A percentile compares a stretch with the other conserved stretches of the same genome.
phyloP scores from a whole-genome alignment of 306 rosid genomes.

The Nissolia schottii region DNA sequence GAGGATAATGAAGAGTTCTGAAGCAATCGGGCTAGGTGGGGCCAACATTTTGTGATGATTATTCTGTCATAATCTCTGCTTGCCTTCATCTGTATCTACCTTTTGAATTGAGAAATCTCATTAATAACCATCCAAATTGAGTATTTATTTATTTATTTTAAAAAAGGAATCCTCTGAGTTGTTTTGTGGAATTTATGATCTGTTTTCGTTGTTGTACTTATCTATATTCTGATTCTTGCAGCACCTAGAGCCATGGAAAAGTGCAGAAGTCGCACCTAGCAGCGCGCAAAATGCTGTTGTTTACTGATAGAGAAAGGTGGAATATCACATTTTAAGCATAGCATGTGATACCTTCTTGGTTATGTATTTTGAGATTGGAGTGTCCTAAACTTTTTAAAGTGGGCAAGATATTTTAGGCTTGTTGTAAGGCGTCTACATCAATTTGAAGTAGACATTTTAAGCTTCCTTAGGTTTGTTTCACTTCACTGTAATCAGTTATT shows the following conservation, averaged over 20 bases:
- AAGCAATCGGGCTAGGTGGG: slow-evolving; percentile 90
- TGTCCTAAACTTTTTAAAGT: slow-evolving; percentile 36
- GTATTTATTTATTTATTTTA: no score
- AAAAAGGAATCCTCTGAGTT: no score
- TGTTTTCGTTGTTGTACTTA: background rate
- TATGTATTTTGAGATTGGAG: slow-evolving; percentile 38
- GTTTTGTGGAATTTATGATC: background rate
- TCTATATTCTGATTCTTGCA: slow-evolving; percentile 33
- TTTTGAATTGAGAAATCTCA: background rate
- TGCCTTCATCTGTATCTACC: background rate
- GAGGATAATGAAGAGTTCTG: slow-evolving; percentile 98
- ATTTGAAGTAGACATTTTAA: slow-evolving; percentile 26
- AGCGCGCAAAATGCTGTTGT: background rate
- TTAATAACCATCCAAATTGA: background rate
- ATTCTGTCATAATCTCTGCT: background rate
- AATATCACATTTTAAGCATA: slow-evolving; percentile 22
- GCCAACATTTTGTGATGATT: background rate
- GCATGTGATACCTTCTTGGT: slow-evolving; percentile 28
- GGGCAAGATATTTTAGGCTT: slow-evolving; percentile 28
- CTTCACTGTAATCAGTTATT: slow-evolving; percentile 17
- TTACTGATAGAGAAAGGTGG: slow-evolving; percentile 23
- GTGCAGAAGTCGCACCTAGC: slow-evolving; percentile 60
- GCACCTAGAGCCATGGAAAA: slow-evolving; percentile 96
- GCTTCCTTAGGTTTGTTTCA: slow-evolving; percentile 30
- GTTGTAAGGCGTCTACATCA: slow-evolving; percentile 15